phyloP scores from a whole-genome alignment of 805 yeast genomes.

The Jamesozyma piceae region DNA sequence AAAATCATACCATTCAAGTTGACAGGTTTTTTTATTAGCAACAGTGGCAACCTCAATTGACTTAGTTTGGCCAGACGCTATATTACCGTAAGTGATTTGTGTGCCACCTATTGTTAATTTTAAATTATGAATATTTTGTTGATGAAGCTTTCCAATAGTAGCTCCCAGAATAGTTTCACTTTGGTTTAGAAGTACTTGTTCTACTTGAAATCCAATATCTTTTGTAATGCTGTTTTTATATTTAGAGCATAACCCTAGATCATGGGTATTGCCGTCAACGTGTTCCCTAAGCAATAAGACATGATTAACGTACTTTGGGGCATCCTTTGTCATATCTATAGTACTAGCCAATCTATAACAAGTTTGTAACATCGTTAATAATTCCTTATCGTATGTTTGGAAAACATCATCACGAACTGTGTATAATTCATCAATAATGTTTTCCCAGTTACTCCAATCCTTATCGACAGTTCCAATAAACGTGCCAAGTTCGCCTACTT shows the following conservation, averaged over 20 bases:
- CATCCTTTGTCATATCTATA: background rate
- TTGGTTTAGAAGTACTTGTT: background rate
- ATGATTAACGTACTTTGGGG: background rate
- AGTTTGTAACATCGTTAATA: slow-evolving; percentile 17
- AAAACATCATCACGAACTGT: slow-evolving; percentile 18
- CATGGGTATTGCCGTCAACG: background rate
- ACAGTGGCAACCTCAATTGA: background rate
- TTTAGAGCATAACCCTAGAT: background rate
- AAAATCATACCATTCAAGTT: slow-evolving; percentile 10
- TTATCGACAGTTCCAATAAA: slow-evolving; percentile 39
- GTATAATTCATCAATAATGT: slow-evolving; percentile 32
- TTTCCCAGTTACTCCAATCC: slow-evolving; percentile 43
- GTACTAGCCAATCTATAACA: slow-evolving; percentile 15
- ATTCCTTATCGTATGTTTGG: slow-evolving; percentile 10
- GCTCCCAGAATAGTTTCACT: background rate
- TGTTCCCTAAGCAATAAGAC: background rate
- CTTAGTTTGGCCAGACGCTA: slow-evolving; percentile 12
- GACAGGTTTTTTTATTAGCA: slow-evolving; percentile 1
- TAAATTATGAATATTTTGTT: slow-evolving; percentile 6
- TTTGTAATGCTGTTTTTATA: background rate
- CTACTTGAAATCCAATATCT: background rate
- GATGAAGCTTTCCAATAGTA: slow-evolving; percentile 6
- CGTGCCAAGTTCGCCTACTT: slow-evolving; percentile 31
- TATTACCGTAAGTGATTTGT: slow-evolving; percentile 8
- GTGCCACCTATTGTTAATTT: slow-evolving; percentile 6